These are phyloP conservation scores for Triticum urartu DNA, from an alignment of 176 grass and related monocot species.

Conservation along the genomic window DNA sequence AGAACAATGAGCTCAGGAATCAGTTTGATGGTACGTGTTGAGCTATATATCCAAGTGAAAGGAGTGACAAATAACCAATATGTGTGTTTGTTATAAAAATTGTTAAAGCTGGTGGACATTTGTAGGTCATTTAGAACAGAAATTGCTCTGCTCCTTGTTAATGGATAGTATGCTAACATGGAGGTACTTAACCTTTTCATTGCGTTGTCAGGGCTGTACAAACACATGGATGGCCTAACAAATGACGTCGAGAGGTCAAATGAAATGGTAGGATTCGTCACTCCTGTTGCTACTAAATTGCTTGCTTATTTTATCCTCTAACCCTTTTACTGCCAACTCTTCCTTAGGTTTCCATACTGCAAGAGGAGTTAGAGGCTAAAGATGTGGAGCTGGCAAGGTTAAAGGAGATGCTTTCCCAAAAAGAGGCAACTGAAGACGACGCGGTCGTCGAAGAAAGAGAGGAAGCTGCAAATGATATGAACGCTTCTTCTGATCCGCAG, in stretches of 20 bases:
- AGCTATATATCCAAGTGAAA: background rate
- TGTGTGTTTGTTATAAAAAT: background rate
- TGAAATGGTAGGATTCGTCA: slow-evolving; percentile 62
- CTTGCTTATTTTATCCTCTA: background rate
- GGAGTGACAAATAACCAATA: background rate
- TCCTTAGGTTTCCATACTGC: slow-evolving; percentile 66
- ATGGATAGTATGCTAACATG: background rate
- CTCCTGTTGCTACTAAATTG: background rate
- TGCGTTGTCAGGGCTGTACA: slow-evolving; percentile 64
- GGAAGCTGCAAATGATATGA: slow-evolving; percentile 29
- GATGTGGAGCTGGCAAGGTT: slow-evolving; percentile 63
- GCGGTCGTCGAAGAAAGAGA: slow-evolving; percentile 21
- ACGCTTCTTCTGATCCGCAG: slow-evolving; percentile 20
- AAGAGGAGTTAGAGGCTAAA: slow-evolving; percentile 73
- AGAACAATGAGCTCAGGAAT: slow-evolving; percentile 84
- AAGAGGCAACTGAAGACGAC: slow-evolving; percentile 56
- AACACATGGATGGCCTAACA: slow-evolving; percentile 86
- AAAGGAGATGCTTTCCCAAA: slow-evolving; percentile 61
- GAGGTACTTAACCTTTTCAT: slow-evolving; percentile 17
- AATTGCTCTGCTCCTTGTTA: background rate
- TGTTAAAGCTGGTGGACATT: background rate
- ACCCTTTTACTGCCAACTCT: background rate
- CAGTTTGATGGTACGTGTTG: slow-evolving; percentile 80
- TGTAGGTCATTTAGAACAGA: background rate
- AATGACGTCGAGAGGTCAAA: slow-evolving; percentile 97